Conservation (phyloP, 1,284 basidiomycete genomes). For the Tilletiaria anomala region DNA sequence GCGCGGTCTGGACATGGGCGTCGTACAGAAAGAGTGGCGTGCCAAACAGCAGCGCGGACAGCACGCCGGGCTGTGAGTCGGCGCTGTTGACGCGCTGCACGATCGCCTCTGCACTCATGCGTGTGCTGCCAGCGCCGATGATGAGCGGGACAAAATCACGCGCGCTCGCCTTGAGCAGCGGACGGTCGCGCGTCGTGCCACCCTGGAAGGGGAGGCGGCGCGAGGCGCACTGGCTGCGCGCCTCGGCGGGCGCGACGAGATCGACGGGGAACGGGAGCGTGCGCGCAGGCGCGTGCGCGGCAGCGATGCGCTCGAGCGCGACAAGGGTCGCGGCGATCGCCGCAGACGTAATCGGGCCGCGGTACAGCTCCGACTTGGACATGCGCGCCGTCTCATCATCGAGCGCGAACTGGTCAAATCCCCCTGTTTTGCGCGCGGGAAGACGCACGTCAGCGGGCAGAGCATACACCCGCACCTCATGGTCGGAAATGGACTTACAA, state of each 20-base stretch:
- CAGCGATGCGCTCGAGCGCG: conserved; percentile 37
- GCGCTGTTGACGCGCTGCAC: conserved; percentile 40
- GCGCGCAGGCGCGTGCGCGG: conserved; percentile 3
- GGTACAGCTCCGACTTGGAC: conserved; percentile 43
- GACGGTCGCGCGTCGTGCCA: conserved; percentile 39
- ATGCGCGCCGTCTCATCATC: conserved; percentile 11
- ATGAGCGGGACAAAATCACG: conserved; percentile 21
- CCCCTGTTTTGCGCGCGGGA: conserved; percentile 14
- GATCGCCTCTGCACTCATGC: conserved; percentile 40
- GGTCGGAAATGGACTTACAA: conserved; percentile 23
- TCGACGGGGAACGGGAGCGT: not conserved
- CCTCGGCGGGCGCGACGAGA: conserved; percentile 7
- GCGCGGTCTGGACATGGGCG: conserved; percentile 37
- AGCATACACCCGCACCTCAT: no score
- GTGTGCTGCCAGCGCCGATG: conserved; percentile 4
- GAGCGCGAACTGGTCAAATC: conserved; percentile 43
- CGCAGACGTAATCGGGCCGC: conserved; percentile 40
- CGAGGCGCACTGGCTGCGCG: conserved; percentile 29
- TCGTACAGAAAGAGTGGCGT: conserved; percentile 41
- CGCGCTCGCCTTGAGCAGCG: conserved; percentile 39
- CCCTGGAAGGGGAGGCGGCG: conserved; percentile 38
- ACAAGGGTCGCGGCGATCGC: conserved; percentile 40
- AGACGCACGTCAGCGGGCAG: no score
- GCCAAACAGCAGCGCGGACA: conserved; percentile 37
- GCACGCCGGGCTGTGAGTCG: conserved; percentile 44